Percentiles rank a stretch among this genome's conserved stretches.
Evolutionary conservation across 129 eudicot genomes (phyloP).

Genomic region (Glebionis coronaria): DNA sequence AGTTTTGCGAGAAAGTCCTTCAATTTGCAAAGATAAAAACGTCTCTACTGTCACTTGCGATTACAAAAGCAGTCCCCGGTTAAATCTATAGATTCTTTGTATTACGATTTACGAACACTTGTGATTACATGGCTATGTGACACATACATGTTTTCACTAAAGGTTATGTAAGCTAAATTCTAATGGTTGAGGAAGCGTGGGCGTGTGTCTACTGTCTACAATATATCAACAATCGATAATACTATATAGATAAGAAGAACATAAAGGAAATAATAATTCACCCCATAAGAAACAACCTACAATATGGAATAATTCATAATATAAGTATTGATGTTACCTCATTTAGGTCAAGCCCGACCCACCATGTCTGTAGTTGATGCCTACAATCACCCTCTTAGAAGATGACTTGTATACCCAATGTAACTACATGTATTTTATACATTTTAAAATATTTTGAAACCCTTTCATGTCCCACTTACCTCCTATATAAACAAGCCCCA

Average conservation of each 20-base stretch:
- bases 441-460: conserved; percentile 1
- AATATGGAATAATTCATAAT: conserved; percentile 41
- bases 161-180: neutral
- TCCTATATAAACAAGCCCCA: conserved; percentile 54
- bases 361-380: conserved; percentile 64
- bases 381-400: conserved; percentile 31
- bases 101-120: no score
- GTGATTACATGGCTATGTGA: no score
- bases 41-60: no score
- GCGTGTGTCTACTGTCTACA: neutral
- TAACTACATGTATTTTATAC: conserved; percentile 21
- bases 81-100: no score
- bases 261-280: conserved; percentile 16
- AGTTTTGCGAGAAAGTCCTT: no score
- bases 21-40: no score
- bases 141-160: no score
- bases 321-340: conserved; percentile 46
- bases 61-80: no score
- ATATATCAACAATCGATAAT: neutral
- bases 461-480: conserved; percentile 19
- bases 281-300: conserved; percentile 29
- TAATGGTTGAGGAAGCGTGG: no score
- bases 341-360: conserved; percentile 59
- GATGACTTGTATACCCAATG: conserved; percentile 36
- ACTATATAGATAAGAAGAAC: neutral